Evolutionary conservation across 768 basidiomycete species (phyloP).

Genomic region (Collybiopsis luxurians): DNA sequence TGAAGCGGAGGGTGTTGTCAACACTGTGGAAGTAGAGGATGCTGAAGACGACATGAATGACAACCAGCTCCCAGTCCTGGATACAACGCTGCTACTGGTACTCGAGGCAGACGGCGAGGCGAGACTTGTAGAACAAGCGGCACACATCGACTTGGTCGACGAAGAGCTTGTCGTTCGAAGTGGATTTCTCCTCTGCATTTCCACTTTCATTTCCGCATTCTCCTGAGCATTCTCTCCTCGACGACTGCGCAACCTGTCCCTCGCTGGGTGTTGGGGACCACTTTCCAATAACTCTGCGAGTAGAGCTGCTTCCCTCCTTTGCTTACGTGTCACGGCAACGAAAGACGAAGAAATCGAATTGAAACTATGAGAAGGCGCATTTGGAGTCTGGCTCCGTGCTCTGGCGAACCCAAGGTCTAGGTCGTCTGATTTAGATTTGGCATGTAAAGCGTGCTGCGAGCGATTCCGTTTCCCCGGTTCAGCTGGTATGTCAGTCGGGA

Average conservation of each 20-base stretch:
- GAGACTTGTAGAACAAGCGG: neutral
- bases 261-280: neutral
- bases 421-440: neutral
- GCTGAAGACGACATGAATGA: slow-evolving; percentile 11
- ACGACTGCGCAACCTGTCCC: neutral
- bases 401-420: neutral
- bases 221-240: neutral
- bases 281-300: neutral
- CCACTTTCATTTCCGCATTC: neutral
- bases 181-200: neutral
- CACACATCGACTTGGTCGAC: neutral
- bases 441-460: slow-evolving; percentile 3
- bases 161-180: neutral
- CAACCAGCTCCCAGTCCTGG: slow-evolving; percentile 2
- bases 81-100: neutral
- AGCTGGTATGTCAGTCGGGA: slow-evolving; percentile 12
- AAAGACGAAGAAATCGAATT: neutral
- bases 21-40: slow-evolving; percentile 11
- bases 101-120: neutral
- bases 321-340: neutral
- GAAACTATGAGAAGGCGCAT: neutral
- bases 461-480: neutral
- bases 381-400: neutral
- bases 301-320: neutral
- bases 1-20: slow-evolving; percentile 7